These are phyloP conservation scores for Leccinum subrobustum DNA, from an alignment of 1,284 basidiomycete genomes.

Conservation along the genomic window DNA sequence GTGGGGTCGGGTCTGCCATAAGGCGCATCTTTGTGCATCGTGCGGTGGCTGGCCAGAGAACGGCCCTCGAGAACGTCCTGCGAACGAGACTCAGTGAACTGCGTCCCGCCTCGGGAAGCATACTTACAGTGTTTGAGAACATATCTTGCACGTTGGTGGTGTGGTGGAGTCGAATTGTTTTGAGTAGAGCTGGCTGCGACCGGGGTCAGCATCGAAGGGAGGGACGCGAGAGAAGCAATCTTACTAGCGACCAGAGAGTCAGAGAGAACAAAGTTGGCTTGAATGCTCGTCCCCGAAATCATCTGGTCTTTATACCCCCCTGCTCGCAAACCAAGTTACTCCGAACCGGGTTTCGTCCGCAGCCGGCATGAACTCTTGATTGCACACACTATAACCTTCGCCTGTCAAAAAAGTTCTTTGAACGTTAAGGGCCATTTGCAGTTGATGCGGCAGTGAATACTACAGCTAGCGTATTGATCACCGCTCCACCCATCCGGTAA, in stretches of 20 bases:
- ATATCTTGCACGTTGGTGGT: not conserved
- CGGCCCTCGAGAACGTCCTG: constrained; percentile 2
- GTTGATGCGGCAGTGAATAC: not conserved
- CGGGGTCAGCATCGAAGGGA: not conserved
- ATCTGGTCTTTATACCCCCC: constrained; percentile 12
- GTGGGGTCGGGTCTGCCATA: constrained; percentile 13
- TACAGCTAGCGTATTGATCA: not conserved
- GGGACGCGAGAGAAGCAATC: not conserved
- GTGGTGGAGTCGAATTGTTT: not conserved
- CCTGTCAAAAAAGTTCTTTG: not conserved
- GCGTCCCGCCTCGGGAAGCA: not conserved
- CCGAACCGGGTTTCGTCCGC: not conserved
- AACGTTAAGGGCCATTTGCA: not conserved
- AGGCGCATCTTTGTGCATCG: not conserved
- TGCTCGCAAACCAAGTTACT: not conserved
- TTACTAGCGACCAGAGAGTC: constrained; percentile 1
- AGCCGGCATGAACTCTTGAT: not conserved
- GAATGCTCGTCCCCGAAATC: not conserved
- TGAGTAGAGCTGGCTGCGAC: not conserved
- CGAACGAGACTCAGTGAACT: constrained; percentile 4
- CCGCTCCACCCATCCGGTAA: too few relatives aligned
- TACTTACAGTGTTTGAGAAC: constrained; percentile 7
- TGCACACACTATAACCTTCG: not conserved
- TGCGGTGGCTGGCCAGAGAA: not conserved
- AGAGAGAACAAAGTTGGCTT: not conserved